Evolutionary conservation across 352 stramenopile species (phyloP).

Genomic region (Globisporangium iwayamae): DNA sequence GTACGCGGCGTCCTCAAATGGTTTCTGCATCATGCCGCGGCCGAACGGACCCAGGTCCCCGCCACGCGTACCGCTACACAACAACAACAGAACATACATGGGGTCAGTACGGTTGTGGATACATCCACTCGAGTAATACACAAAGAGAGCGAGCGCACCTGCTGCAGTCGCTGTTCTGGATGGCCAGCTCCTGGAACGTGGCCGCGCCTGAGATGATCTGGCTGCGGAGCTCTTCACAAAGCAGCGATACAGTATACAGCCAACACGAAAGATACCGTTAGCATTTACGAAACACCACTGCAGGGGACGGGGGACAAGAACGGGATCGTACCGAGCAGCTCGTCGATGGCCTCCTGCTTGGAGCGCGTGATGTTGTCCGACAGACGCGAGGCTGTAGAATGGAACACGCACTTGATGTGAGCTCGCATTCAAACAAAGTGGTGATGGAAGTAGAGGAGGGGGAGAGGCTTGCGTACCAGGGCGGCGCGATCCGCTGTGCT

Average conservation of each 20-base stretch:
- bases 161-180: conserved; percentile 84
- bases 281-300: too few relatives aligned
- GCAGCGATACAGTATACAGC: background rate
- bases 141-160: conserved; percentile 20
- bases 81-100: background rate
- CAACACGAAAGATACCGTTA: background rate
- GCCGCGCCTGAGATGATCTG: conserved; percentile 83
- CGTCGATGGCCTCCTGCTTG: conserved; percentile 87
- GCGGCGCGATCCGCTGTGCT: conserved; percentile 90
- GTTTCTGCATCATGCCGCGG: conserved; percentile 90
- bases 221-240: conserved; percentile 46
- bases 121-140: too few relatives aligned
- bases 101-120: background rate
- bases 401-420: background rate
- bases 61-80: conserved; percentile 57
- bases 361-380: conserved; percentile 89
- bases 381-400: conserved; percentile 68
- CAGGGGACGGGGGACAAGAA: too few relatives aligned
- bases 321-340: conserved; percentile 54
- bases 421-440: background rate
- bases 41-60: conserved; percentile 90
- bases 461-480: conserved; percentile 33
- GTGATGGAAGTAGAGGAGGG: background rate
- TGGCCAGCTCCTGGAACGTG: conserved; percentile 71
- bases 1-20: conserved; percentile 87